Evolutionary conservation across 2,329 filamentous ascomycete genomes (phyloP), one percentile per base, ranked within the genome.

Genomic region (Trichoderma pleuroti): DNA sequence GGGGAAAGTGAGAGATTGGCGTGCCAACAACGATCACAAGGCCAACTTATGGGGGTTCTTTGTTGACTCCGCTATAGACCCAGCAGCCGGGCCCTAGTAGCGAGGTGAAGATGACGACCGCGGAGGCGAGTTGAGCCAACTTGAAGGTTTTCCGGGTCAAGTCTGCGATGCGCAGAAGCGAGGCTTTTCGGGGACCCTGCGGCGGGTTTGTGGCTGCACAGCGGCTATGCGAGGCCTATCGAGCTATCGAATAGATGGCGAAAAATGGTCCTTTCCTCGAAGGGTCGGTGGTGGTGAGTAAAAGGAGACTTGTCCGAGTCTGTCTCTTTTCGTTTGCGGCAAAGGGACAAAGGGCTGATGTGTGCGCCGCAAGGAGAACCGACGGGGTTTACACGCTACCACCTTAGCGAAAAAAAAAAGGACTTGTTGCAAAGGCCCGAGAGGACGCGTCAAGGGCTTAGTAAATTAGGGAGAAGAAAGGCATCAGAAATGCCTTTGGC

Each of bases 61-160:
- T 96, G 87, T 96, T 93, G 86, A 94, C 93, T 92, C 95, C 94
- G 87, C 91, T 91, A 83, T 95, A 95, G 90, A 97, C 94, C 94
- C 94, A 93, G 87, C 91, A 90, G 82, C 91, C 90, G 84, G 94
- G 95, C 87, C 93, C 93, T 82, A 95, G 91, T 86, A 97, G 93
- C 89, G 93, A 94, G 79, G 91, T 86, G 85, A 91, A 91, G 82
- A 90, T 91, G 82, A 92, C 88, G 84, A 72, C 88, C 84, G 83
- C 87, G 82, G 84, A 87, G 86, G 87, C 88, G 89, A 90, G 86
- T 87, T 92, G 92, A 93, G 93, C 93, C 93, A 97, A 97, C 90
- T 97, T 97, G 93, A 89, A 92, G 89, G 88, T 89, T 83, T 63
- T 63, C 8, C 26, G 60, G 56, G 14, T 18, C 24, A 39, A 68